phyloP scores from a whole-genome alignment of 352 stramenopile genomes.

The Phytophthora syringae region DNA sequence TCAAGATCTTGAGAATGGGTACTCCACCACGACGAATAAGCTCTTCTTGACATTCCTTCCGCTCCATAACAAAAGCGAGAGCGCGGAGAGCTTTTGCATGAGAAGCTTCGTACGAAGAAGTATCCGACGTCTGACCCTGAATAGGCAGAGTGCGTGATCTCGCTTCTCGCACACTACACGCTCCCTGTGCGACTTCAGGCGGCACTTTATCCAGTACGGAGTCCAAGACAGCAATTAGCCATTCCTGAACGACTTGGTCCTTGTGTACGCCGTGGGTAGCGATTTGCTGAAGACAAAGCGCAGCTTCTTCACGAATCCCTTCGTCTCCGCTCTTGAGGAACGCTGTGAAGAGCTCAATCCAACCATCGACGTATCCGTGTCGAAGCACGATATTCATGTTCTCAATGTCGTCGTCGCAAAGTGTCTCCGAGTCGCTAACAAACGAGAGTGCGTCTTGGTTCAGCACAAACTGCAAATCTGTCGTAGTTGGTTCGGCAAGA shows the following conservation, averaged over 20 bases:
- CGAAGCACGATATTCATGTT: conserved; percentile 46
- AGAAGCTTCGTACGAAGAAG: conserved; percentile 44
- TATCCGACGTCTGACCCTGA: conserved; percentile 33
- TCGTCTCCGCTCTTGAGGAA: conserved; percentile 61
- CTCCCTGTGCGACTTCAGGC: conserved; percentile 43
- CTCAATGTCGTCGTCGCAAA: conserved; percentile 69
- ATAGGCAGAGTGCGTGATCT: conserved; percentile 66
- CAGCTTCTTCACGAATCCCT: conserved; percentile 54
- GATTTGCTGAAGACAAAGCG: conserved; percentile 67
- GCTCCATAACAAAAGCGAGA: conserved; percentile 63
- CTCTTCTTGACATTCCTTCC: conserved; percentile 63
- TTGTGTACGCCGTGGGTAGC: conserved; percentile 47
- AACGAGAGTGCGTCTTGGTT: conserved; percentile 71
- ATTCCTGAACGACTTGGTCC: conserved; percentile 74
- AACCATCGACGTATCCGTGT: conserved; percentile 70
- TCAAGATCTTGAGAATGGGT: conserved; percentile 57
- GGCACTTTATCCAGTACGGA: conserved; percentile 67
- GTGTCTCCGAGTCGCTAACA: conserved; percentile 50
- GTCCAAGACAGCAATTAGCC: conserved; percentile 77
- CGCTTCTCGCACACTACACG: conserved; percentile 68
- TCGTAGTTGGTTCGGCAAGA: conserved; percentile 36
- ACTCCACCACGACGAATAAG: conserved; percentile 60
- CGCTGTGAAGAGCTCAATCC: conserved; percentile 81
- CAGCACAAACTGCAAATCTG: conserved; percentile 36
- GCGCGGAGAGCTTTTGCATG: conserved; percentile 68